Conservation (phyloP, 768 basidiomycete species). For the Auricularia cornea region DNA sequence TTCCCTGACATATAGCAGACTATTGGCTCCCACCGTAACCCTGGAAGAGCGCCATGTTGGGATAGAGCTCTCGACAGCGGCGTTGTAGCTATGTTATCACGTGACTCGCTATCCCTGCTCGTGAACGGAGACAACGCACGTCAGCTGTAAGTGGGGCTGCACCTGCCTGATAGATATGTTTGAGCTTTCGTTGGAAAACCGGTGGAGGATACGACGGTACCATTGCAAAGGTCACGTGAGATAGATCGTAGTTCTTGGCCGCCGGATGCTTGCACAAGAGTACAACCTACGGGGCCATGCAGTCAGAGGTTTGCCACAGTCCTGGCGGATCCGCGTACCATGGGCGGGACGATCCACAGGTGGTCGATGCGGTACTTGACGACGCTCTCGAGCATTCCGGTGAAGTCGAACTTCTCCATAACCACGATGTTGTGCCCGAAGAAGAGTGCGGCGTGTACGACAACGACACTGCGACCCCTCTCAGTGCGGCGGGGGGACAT, state of each 20-base stretch:
- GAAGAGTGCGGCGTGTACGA: conserved; percentile 16
- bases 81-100: background rate
- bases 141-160: conserved; percentile 1
- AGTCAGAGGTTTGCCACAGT: too few species aligned
- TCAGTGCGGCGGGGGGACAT: too few species aligned
- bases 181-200: background rate
- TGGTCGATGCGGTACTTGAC: conserved; percentile 48
- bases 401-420: conserved; percentile 54
- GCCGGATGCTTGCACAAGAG: conserved; percentile 55
- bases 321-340: background rate
- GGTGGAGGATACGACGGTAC: background rate
- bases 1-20: background rate
- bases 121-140: background rate
- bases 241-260: conserved; percentile 42
- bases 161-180: background rate
- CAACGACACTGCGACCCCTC: background rate
- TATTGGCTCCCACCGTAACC: conserved; percentile 1
- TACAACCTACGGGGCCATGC: conserved; percentile 50
- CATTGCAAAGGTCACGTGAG: conserved; percentile 41
- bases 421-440: conserved; percentile 34
- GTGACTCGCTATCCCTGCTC: background rate
- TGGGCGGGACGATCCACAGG: conserved; percentile 34
- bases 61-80: background rate
- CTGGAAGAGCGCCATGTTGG: background rate
- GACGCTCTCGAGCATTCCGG: conserved; percentile 54